Percentiles rank a stretch among this genome's conserved stretches.
Evolutionary conservation across 1,139 yeast species (phyloP).

Genomic region (Saccharomyces hybrid): DNA sequence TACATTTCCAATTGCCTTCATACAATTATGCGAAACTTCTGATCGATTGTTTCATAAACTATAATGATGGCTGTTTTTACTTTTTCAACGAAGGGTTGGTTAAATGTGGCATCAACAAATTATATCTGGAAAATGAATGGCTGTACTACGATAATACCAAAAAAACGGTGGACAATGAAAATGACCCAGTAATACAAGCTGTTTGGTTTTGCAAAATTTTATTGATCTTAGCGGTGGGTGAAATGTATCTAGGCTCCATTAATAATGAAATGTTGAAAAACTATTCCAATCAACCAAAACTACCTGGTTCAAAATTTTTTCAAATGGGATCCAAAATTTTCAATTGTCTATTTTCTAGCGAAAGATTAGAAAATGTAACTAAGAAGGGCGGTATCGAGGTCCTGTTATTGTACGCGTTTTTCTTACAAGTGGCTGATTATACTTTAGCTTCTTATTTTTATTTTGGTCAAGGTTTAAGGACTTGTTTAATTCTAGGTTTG

Average conservation of each 20-base stretch:
- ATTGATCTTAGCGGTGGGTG: conserved; percentile 77
- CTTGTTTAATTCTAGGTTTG: conserved; percentile 70
- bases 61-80: conserved; percentile 80
- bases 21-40: conserved; percentile 69
- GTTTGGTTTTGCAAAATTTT: conserved; percentile 76
- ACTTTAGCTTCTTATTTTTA: conserved; percentile 76
- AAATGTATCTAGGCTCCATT: conserved; percentile 74
- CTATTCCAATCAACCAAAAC: conserved; percentile 33
- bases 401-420: conserved; percentile 67
- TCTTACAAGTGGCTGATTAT: conserved; percentile 78
- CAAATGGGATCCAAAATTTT: conserved; percentile 69
- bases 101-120: conserved; percentile 53
- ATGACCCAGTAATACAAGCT: conserved; percentile 43
- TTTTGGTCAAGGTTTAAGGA: conserved; percentile 69
- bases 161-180: not conserved
- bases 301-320: conserved; percentile 73
- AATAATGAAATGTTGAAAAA: conserved; percentile 29
- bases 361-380: conserved; percentile 70
- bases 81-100: conserved; percentile 78
- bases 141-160: conserved; percentile 40
- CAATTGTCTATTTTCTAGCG: conserved; percentile 68
- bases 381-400: conserved; percentile 79
- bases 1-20: conserved; percentile 64
- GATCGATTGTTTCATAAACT: conserved; percentile 71
- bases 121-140: conserved; percentile 40